Evolutionary conservation across 2,329 filamentous ascomycete species (phyloP).

Genomic region (Aspergillus latus): DNA sequence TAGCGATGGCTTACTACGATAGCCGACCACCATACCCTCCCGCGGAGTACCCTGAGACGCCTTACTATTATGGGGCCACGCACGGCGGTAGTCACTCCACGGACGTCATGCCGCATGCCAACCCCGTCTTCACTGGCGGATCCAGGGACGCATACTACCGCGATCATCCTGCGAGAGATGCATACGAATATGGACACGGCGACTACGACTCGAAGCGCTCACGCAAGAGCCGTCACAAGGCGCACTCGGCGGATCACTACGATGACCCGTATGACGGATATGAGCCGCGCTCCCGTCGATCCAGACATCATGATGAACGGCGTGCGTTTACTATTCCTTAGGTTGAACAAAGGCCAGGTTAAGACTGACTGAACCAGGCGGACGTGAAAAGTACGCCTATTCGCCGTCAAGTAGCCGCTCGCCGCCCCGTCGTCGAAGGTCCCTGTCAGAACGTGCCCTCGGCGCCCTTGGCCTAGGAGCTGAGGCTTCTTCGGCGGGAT

Average conservation of each 20-base stretch:
- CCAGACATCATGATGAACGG: constrained; percentile 48
- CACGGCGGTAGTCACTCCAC: constrained; percentile 13
- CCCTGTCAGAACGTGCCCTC: constrained; percentile 51
- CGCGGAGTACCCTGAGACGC: constrained; percentile 27
- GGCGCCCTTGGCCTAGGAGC: constrained; percentile 60
- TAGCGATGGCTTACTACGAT: constrained; percentile 41
- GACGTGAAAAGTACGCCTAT: constrained; percentile 33
- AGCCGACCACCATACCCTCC: constrained; percentile 32
- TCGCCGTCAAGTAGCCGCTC: constrained; percentile 44
- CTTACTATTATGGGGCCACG: constrained; percentile 30
- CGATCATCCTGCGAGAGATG: constrained; percentile 72
- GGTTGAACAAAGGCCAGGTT: background rate
- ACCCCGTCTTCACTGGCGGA: constrained; percentile 66
- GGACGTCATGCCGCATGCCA: constrained; percentile 35
- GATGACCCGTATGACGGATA: constrained; percentile 30
- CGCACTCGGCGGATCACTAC: constrained; percentile 39
- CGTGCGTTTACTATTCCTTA: constrained; percentile 30
- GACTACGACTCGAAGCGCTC: constrained; percentile 23
- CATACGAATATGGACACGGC: constrained; percentile 44
- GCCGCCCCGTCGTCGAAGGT: constrained; percentile 45
- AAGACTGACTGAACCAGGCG: constrained; percentile 22
- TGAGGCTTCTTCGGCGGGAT: constrained; percentile 33
- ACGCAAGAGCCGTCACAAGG: constrained; percentile 37
- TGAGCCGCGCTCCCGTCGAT: constrained; percentile 41
- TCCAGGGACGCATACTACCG: constrained; percentile 79